phyloP scores from a whole-genome alignment of 495 filamentous ascomycete genomes.

The Hypoxylon fuscum region DNA sequence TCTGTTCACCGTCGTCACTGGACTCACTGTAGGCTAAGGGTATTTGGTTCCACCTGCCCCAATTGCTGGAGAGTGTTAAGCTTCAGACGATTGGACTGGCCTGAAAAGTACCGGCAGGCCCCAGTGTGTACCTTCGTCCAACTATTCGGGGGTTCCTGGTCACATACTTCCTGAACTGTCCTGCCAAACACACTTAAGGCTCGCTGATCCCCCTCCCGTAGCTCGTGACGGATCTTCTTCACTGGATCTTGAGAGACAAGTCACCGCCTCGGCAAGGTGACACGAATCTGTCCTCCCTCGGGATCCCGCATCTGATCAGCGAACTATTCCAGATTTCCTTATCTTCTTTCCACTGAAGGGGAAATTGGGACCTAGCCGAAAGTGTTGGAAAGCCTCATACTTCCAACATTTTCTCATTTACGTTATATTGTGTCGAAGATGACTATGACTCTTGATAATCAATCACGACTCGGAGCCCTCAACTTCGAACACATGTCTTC shows the following conservation, averaged over 20 bases:
- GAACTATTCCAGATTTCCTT: constrained; percentile 46
- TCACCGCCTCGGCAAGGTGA: constrained; percentile 47
- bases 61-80: constrained; percentile 55
- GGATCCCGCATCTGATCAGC: constrained; percentile 64
- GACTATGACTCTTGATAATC: constrained; percentile 88
- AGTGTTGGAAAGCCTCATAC: constrained; percentile 45
- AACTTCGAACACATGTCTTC: constrained; percentile 79
- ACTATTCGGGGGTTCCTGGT: constrained; percentile 46
- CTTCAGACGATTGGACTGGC: constrained; percentile 51
- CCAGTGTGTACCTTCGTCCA: constrained; percentile 43
- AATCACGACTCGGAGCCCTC: constrained; percentile 85
- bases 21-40: constrained; percentile 47
- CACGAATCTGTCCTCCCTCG: constrained; percentile 51
- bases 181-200: constrained; percentile 72
- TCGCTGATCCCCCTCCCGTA: constrained; percentile 75
- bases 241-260: constrained; percentile 47
- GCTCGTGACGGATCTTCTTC: constrained; percentile 55
- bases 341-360: constrained; percentile 29
- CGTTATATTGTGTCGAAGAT: constrained; percentile 56
- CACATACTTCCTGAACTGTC: constrained; percentile 47
- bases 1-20: constrained; percentile 57
- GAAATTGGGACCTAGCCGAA: constrained; percentile 22
- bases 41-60: constrained; percentile 53
- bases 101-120: constrained; percentile 52
- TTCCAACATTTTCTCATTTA: constrained; percentile 35